Percentiles rank a stretch among this genome's conserved stretches.
Conservation (phyloP, 352 stramenopile species). For the Aphanomyces invadans region DNA sequence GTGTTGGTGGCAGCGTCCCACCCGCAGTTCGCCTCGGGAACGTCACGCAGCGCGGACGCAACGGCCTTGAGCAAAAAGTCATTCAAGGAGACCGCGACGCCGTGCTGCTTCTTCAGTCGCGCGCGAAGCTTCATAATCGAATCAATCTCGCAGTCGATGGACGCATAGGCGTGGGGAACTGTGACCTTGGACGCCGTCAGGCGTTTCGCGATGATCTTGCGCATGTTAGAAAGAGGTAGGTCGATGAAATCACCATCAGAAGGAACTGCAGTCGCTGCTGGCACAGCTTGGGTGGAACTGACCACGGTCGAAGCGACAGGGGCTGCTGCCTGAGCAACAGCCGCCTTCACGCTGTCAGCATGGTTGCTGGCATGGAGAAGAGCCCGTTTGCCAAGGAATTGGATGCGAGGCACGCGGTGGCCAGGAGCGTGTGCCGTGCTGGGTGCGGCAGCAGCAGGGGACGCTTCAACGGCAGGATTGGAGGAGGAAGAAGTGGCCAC, state of each 20-base stretch:
- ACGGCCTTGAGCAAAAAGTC: constrained; percentile 98
- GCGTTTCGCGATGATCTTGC: constrained; percentile 98
- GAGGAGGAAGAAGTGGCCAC: constrained; percentile 3
- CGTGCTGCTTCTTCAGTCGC: constrained; percentile 86
- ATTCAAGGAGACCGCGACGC: constrained; percentile 98
- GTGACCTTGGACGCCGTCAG: constrained; percentile 94
- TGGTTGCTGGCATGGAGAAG: constrained; percentile 36
- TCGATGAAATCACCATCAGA: constrained; percentile 62
- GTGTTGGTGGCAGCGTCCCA: constrained; percentile 51
- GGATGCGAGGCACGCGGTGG: constrained; percentile 58
- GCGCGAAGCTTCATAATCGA: constrained; percentile 87
- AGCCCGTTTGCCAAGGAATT: constrained; percentile 80
- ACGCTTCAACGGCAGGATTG: constrained; percentile 12
- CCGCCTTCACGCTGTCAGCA: background rate
- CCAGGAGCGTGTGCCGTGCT: constrained; percentile 21
- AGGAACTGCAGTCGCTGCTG: background rate
- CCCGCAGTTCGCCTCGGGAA: constrained; percentile 89
- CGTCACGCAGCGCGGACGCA: constrained; percentile 94
- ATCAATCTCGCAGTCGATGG: constrained; percentile 95
- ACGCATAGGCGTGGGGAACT: constrained; percentile 96
- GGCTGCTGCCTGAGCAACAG: constrained; percentile 10
- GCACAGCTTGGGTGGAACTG: background rate
- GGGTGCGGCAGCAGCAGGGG: constrained; percentile 18
- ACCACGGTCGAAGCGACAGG: background rate
- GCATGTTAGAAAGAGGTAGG: constrained; percentile 91